Percentiles rank a stretch among this genome's conserved stretches.
These are phyloP conservation scores for Macrocybe gigantea DNA, from an alignment of 768 basidiomycete genomes.

Conservation along the genomic window DNA sequence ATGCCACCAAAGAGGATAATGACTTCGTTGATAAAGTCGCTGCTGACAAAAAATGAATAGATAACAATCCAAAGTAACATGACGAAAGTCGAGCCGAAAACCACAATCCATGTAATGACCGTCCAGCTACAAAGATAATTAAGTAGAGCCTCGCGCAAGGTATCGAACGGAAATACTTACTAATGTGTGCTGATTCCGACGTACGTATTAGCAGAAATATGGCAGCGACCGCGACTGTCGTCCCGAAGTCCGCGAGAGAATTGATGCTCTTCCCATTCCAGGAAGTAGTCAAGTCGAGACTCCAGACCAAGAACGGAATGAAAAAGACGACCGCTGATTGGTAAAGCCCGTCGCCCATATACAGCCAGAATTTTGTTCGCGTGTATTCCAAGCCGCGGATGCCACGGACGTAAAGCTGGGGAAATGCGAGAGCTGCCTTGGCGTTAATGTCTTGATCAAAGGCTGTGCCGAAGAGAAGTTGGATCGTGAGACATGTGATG, in stretches of 20 bases:
- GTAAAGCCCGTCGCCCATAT: constrained; percentile 92
- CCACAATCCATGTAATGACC: constrained; percentile 76
- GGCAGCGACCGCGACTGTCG: constrained; percentile 82
- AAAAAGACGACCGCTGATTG: constrained; percentile 87
- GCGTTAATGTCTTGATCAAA: constrained; percentile 96
- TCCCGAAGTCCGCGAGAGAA: constrained; percentile 83
- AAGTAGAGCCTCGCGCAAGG: constrained; percentile 11
- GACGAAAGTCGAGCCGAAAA: constrained; percentile 73
- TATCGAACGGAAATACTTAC: constrained; percentile 43
- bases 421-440: constrained; percentile 84
- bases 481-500: constrained; percentile 1
- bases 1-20: constrained; percentile 69
- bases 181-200: constrained; percentile 89
- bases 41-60: constrained; percentile 76
- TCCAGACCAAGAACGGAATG: constrained; percentile 76
- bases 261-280: constrained; percentile 81
- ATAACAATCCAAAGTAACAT: constrained; percentile 86
- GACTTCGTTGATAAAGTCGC: constrained; percentile 70
- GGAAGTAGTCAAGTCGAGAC: constrained; percentile 53
- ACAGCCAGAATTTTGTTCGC: constrained; percentile 85
- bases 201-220: constrained; percentile 87
- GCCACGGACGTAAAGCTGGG: constrained; percentile 92
- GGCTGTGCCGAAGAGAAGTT: constrained; percentile 34
- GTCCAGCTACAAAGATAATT: constrained; percentile 55
- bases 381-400: constrained; percentile 94